These are phyloP conservation scores for Termitomyces heimii DNA, from an alignment of 768 basidiomycete genomes.

Conservation along the genomic window DNA sequence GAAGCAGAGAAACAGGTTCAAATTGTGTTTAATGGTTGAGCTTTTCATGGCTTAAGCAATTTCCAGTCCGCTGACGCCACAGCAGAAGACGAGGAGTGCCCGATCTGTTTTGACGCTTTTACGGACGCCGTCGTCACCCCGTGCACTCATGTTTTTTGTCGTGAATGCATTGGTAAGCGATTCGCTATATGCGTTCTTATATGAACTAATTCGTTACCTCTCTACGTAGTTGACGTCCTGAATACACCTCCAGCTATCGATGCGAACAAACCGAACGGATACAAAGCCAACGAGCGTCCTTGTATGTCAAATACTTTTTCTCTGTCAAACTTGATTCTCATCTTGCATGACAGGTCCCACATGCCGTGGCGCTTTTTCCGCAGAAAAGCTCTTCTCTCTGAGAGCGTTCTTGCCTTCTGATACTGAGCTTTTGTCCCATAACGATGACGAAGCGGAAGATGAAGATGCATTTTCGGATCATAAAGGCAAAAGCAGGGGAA, in stretches of 20 bases:
- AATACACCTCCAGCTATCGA: constrained; percentile 29
- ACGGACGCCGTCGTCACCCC: constrained; percentile 49
- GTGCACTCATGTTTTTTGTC: constrained; percentile 61
- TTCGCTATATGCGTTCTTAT: not conserved
- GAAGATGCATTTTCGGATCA: constrained; percentile 1
- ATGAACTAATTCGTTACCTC: not conserved
- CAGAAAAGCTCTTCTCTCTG: constrained; percentile 45
- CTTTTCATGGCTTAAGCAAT: not conserved
- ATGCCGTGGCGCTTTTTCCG: constrained; percentile 48
- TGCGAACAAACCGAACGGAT: constrained; percentile 26
- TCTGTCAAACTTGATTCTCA: not conserved
- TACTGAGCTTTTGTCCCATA: constrained; percentile 27
- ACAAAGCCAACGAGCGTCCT: constrained; percentile 39
- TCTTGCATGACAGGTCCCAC: constrained; percentile 38
- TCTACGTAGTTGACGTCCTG: constrained; percentile 34
- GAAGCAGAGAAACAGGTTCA: constrained; percentile 48
- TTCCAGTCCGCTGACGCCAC: constrained; percentile 39
- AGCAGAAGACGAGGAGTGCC: constrained; percentile 54
- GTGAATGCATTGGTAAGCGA: constrained; percentile 45
- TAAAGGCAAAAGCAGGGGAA: constrained; percentile 18
- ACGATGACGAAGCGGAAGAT: constrained; percentile 27
- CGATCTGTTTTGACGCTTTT: constrained; percentile 59
- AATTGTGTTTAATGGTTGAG: not conserved
- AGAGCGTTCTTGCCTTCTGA: constrained; percentile 58
- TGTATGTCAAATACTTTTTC: constrained; percentile 31